Evolutionary conservation across 805 yeast genomes (phyloP).

Genomic region (Metschnikowia chrysomelidarum): DNA sequence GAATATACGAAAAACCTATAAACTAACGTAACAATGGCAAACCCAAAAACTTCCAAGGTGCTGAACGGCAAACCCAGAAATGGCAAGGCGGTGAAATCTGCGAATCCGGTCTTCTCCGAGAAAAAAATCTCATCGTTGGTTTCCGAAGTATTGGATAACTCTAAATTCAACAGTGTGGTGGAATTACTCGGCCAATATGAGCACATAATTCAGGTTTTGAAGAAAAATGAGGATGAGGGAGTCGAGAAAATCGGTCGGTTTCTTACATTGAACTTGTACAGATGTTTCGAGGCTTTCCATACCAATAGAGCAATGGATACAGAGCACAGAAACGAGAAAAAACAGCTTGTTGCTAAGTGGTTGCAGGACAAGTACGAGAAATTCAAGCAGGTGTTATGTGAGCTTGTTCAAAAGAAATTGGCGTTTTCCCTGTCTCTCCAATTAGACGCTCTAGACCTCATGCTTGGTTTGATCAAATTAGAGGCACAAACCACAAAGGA

Average conservation of each 20-base stretch:
- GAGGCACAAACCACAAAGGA: constrained; percentile 55
- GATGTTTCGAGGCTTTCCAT: constrained; percentile 49
- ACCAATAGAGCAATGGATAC: constrained; percentile 33
- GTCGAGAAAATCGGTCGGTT: constrained; percentile 38
- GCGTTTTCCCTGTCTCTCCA: constrained; percentile 51
- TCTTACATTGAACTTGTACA: constrained; percentile 40
- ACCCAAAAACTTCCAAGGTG: constrained; percentile 19
- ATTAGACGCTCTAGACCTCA: constrained; percentile 51
- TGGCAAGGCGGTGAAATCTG: constrained; percentile 7
- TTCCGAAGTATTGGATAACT: constrained; percentile 37
- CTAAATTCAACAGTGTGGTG: constrained; percentile 56
- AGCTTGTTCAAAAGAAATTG: constrained; percentile 37
- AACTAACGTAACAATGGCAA: constrained; percentile 14
- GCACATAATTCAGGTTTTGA: constrained; percentile 19
- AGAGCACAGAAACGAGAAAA: constrained; percentile 42
- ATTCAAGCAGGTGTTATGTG: constrained; percentile 46
- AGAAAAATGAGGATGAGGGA: constrained; percentile 18
- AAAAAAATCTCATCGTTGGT: constrained; percentile 24
- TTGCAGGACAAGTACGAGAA: constrained; percentile 54
- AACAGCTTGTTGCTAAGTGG: constrained; percentile 58
- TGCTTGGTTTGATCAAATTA: constrained; percentile 51
- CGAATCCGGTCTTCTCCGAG: constrained; percentile 16
- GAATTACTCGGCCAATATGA: constrained; percentile 42
- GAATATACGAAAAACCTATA: no score
- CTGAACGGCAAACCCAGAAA: constrained; percentile 9